Percentiles rank a stretch among this genome's conserved stretches.
Evolutionary conservation across 495 filamentous ascomycete species (phyloP).

Genomic region (Neurospora intermedia): DNA sequence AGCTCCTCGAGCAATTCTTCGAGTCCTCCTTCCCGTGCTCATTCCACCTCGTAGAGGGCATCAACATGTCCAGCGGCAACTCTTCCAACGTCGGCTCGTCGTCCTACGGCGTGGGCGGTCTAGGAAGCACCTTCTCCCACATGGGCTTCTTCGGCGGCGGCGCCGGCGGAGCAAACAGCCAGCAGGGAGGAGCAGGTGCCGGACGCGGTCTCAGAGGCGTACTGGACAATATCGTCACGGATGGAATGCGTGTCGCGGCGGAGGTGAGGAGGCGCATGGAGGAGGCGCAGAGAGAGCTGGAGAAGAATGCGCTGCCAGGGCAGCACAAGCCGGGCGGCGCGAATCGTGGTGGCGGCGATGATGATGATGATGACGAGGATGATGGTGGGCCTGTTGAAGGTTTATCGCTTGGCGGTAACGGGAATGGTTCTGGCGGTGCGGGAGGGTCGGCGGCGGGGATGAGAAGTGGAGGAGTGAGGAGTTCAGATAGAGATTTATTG

Average conservation of each 20-base stretch:
- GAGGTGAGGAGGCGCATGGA: slow-evolving; percentile 90
- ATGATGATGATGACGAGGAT: slow-evolving; percentile 60
- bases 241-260: slow-evolving; percentile 87
- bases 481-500: slow-evolving; percentile 66
- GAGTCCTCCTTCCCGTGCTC: slow-evolving; percentile 68
- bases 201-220: slow-evolving; percentile 81
- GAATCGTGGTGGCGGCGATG: slow-evolving; percentile 53
- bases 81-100: slow-evolving; percentile 41
- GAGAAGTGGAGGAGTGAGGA: slow-evolving; percentile 53
- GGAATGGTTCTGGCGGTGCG: background rate
- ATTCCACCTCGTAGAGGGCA: slow-evolving; percentile 42
- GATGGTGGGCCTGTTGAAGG: slow-evolving; percentile 16
- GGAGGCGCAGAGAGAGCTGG: slow-evolving; percentile 77
- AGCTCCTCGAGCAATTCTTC: slow-evolving; percentile 91
- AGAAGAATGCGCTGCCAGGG: slow-evolving; percentile 56
- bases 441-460: slow-evolving; percentile 32
- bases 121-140: slow-evolving; percentile 71
- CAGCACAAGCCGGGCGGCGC: slow-evolving; percentile 21
- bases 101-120: slow-evolving; percentile 25
- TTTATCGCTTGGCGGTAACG: slow-evolving; percentile 3
- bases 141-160: slow-evolving; percentile 41
- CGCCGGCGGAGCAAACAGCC: slow-evolving; percentile 25
- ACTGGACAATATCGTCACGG: slow-evolving; percentile 90
- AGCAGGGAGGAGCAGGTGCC: slow-evolving; percentile 42
- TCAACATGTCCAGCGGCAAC: slow-evolving; percentile 16